Evolutionary conservation across 192 early-diverging fungal genomes (phyloP), one percentile per base, ranked within the genome.

Genomic region (Globomyces pollinis-pini): DNA sequence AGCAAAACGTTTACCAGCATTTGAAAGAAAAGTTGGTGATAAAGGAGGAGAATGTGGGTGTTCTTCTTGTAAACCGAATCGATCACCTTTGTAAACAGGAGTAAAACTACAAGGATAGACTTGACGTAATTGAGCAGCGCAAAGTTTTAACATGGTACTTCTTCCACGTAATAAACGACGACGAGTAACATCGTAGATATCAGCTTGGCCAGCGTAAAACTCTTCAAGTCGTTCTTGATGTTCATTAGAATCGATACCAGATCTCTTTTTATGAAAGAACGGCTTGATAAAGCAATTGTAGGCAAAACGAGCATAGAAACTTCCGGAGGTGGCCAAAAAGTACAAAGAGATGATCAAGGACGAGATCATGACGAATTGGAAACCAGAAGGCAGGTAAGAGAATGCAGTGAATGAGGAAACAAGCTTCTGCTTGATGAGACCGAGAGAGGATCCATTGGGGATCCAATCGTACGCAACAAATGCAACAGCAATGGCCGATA

Each of bases 201-300:
- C 76, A 8, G 90, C 88, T 57, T 90, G 88, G 52, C 84, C 82
- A 61, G 82, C 72, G 65, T 92, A 92, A 65, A 92, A 92, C 26
- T 75, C 69, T 66, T 92, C 86, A 21, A 92, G 67, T 12, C 88
- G 81, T 29, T 71, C 71, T 55, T 90, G 86, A 49, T 87, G 83
- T 33, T 80, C 80, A 30, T 74, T 63, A 6, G 78, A 77, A 49
- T 86, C 80, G 30, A 77, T 62, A 12, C 84, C 78, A 44, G 80
- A 58, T 20, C 83, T 74, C 68, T 69, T 73, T 36, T 44, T 62
- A 35, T 58, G 59, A 28, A 78, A 44, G 55, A 76, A 72, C 21
- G 76, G 76, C 57, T 84, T 88, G 61, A 92, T 65, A 65, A 92
- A 90, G 64, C 88, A 90, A 35, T 76, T 73, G 64, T 66, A 76